These are phyloP conservation scores for Debaryomyces fabryi DNA, from an alignment of 1,139 yeast genomes.

Conservation along the genomic window DNA sequence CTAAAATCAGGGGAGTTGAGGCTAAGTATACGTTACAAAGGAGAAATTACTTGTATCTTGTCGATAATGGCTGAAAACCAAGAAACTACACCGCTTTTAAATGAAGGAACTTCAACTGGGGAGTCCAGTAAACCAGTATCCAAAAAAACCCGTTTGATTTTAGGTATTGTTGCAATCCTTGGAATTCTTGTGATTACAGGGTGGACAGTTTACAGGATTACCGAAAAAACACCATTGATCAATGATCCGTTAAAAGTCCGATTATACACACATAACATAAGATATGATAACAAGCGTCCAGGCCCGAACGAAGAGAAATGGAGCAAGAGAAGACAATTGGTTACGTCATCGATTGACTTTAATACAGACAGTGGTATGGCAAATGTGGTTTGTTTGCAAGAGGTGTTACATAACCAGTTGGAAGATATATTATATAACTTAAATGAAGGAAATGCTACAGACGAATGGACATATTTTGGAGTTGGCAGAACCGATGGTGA, in stretches of 20 bases:
- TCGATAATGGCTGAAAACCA: not conserved
- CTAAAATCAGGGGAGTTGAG: not conserved
- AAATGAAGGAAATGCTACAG: conserved; percentile 23
- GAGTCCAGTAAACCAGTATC: not conserved
- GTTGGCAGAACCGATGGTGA: conserved; percentile 52
- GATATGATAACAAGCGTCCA: conserved; percentile 44
- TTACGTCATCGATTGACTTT: conserved; percentile 42
- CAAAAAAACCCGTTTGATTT: conserved; percentile 1
- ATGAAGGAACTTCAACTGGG: not conserved
- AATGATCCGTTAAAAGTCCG: conserved; percentile 30
- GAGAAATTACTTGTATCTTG: not conserved
- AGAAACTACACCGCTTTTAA: conserved; percentile 3
- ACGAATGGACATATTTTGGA: conserved; percentile 47
- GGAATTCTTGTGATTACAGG: conserved; percentile 1
- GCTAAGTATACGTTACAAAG: not conserved
- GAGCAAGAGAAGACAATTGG: conserved; percentile 40
- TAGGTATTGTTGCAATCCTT: conserved; percentile 2
- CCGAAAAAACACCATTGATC: not conserved
- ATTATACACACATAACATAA: conserved; percentile 55
- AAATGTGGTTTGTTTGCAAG: conserved; percentile 54
- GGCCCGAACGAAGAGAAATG: conserved; percentile 46
- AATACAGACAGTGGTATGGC: conserved; percentile 36
- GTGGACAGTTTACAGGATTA: conserved; percentile 1
- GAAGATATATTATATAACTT: conserved; percentile 44
- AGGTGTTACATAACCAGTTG: conserved; percentile 55